Percentiles rank a stretch among this genome's conserved stretches.
Conservation (phyloP, 2,329 filamentous ascomycete species). For the Alternaria dauci region DNA sequence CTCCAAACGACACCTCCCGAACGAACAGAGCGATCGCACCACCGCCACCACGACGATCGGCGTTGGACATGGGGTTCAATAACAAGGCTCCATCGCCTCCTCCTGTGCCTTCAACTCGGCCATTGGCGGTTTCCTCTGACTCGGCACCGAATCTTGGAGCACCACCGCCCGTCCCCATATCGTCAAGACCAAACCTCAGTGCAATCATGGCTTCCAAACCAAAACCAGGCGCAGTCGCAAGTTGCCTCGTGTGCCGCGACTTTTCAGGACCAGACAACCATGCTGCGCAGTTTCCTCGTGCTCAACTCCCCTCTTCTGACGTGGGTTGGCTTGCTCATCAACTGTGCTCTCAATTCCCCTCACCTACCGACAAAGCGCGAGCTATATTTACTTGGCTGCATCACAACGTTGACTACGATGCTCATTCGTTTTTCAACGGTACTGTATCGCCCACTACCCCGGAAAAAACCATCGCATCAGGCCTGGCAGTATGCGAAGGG, state of each 20-base stretch:
- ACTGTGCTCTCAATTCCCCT: slow-evolving; percentile 81
- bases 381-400: slow-evolving; percentile 96
- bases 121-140: slow-evolving; percentile 16
- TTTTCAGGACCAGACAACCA: slow-evolving; percentile 83
- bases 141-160: slow-evolving; percentile 23
- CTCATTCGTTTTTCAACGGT: slow-evolving; percentile 77
- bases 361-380: slow-evolving; percentile 87
- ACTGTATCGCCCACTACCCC: slow-evolving; percentile 73
- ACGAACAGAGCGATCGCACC: slow-evolving; percentile 32
- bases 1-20: slow-evolving; percentile 16
- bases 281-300: slow-evolving; percentile 77
- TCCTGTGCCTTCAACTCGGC: slow-evolving; percentile 40
- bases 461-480: slow-evolving; percentile 75
- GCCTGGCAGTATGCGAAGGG: slow-evolving; percentile 88
- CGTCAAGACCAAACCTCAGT: slow-evolving; percentile 66
- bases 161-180: slow-evolving; percentile 62
- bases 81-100: slow-evolving; percentile 52
- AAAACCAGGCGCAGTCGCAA: slow-evolving; percentile 33
- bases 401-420: slow-evolving; percentile 90
- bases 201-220: slow-evolving; percentile 60
- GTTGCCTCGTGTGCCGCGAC: slow-evolving; percentile 84
- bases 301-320: slow-evolving; percentile 72
- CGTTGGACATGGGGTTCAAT: slow-evolving; percentile 58
- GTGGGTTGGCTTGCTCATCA: slow-evolving; percentile 78
- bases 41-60: slow-evolving; percentile 53